phyloP scores from a whole-genome alignment of 345 rosid genomes.

The Eucalyptus globulus region DNA sequence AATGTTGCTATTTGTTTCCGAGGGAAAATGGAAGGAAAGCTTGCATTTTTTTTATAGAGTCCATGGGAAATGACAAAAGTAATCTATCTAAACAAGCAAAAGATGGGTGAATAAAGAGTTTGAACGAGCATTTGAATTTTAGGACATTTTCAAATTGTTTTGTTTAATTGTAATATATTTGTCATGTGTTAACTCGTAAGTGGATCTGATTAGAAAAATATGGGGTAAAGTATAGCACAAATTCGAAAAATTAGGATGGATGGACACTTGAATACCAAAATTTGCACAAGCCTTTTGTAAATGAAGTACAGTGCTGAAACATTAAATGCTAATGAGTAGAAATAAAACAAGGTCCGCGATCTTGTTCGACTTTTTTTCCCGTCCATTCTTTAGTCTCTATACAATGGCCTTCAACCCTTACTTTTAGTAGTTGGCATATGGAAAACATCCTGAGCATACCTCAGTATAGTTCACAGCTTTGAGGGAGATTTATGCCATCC shows the following conservation, averaged over 20 bases:
- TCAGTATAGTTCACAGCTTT: constrained; percentile 35
- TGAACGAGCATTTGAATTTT: rapidly evolving
- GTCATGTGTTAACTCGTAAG: no score
- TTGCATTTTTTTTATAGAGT: no score
- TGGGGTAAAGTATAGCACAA: rapidly evolving
- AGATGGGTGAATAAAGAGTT: no score
- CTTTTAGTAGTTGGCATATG: not conserved
- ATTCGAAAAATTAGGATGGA: no score
- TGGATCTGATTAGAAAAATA: no score
- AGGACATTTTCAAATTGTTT: no score
- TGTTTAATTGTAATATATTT: no score
- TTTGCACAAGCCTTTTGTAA: not conserved
- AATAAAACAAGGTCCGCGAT: not conserved
- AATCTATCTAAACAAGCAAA: no score
- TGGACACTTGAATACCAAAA: not conserved
- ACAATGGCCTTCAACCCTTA: not conserved
- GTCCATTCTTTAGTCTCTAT: not conserved
- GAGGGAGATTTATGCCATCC: constrained; percentile 83
- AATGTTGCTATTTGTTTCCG: no score
- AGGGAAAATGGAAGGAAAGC: no score
- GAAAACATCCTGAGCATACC: not conserved
- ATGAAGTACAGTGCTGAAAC: not conserved
- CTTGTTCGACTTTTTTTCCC: not conserved
- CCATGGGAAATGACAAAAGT: no score
- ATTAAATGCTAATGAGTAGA: not conserved